A percentile compares a stretch with the other conserved stretches of the same genome.
phyloP scores from a whole-genome alignment of 352 stramenopile genomes.

The Aphanomyces astaci region DNA sequence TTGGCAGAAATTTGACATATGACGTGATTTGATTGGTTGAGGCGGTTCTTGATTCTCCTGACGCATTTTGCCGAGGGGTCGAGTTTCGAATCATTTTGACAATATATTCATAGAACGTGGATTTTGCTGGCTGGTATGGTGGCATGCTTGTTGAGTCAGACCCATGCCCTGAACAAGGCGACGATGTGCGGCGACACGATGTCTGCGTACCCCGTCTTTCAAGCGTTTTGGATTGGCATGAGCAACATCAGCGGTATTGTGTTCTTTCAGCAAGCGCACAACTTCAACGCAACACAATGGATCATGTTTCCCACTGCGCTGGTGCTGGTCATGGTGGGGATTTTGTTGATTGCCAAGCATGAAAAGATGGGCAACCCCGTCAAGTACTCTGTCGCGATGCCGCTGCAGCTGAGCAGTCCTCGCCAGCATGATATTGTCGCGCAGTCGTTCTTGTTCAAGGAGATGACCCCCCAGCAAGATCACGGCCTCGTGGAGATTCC shows the following conservation, averaged over 20 bases:
- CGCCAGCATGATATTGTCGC: slow-evolving; percentile 82
- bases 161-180: slow-evolving; percentile 76
- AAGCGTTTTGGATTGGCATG: slow-evolving; percentile 84
- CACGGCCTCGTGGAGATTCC: slow-evolving; percentile 6
- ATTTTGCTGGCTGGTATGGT: slow-evolving; percentile 53
- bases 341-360: slow-evolving; percentile 78
- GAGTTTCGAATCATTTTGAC: too few relatives aligned
- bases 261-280: slow-evolving; percentile 81
- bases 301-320: slow-evolving; percentile 75
- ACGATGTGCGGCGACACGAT: slow-evolving; percentile 82
- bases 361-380: slow-evolving; percentile 83
- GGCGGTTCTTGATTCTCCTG: too few relatives aligned
- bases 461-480: slow-evolving; percentile 58
- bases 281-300: slow-evolving; percentile 74
- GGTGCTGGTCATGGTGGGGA: slow-evolving; percentile 57
- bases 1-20: too few relatives aligned
- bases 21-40: too few relatives aligned
- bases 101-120: slow-evolving; percentile 23
- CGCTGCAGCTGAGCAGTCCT: slow-evolving; percentile 75
- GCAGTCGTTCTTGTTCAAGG: slow-evolving; percentile 83
- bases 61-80: too few relatives aligned
- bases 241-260: slow-evolving; percentile 83
- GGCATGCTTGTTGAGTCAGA: slow-evolving; percentile 68
- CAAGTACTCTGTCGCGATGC: slow-evolving; percentile 86
- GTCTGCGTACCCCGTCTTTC: slow-evolving; percentile 79